Evolutionary conservation across 257 asterid species (phyloP).

Genomic region (Nicotiana knightiana): DNA sequence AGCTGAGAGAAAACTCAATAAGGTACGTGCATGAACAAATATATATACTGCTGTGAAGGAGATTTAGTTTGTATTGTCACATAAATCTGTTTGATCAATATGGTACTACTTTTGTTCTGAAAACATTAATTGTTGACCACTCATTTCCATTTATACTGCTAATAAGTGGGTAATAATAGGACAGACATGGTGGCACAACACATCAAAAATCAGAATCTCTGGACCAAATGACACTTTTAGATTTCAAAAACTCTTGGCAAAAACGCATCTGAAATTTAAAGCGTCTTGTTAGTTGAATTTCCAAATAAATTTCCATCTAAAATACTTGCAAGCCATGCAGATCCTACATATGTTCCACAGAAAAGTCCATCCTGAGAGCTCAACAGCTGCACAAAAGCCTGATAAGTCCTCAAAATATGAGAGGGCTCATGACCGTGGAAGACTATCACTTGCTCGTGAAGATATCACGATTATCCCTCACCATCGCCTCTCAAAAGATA

Average conservation of each 20-base stretch:
- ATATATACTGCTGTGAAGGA: not conserved
- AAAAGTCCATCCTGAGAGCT: slow-evolving; percentile 92
- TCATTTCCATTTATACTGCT: not conserved
- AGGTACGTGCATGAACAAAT: slow-evolving; percentile 29
- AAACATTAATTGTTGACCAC: not conserved
- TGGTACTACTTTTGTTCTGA: not conserved
- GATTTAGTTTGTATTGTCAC: not conserved
- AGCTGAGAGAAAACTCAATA: slow-evolving; percentile 59
- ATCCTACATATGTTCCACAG: slow-evolving; percentile 81
- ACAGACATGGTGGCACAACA: not conserved
- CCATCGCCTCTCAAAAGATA: slow-evolving; percentile 35
- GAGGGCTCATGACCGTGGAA: slow-evolving; percentile 31
- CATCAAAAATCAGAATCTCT: not conserved
- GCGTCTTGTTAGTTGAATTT: not conserved
- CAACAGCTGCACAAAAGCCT: slow-evolving; percentile 26
- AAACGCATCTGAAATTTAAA: not conserved
- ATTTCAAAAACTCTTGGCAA: not conserved
- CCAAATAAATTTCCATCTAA: not conserved
- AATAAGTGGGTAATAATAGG: not conserved
- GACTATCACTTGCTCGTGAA: slow-evolving; percentile 40
- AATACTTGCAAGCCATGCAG: slow-evolving; percentile 35
- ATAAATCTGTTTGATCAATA: not conserved
- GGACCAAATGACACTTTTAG: not conserved
- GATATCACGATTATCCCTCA: slow-evolving; percentile 66
- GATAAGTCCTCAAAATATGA: slow-evolving; percentile 36